Evolutionary conservation across 2,329 filamentous ascomycete species (phyloP).

Genomic region (Epichloe gansuensis): DNA sequence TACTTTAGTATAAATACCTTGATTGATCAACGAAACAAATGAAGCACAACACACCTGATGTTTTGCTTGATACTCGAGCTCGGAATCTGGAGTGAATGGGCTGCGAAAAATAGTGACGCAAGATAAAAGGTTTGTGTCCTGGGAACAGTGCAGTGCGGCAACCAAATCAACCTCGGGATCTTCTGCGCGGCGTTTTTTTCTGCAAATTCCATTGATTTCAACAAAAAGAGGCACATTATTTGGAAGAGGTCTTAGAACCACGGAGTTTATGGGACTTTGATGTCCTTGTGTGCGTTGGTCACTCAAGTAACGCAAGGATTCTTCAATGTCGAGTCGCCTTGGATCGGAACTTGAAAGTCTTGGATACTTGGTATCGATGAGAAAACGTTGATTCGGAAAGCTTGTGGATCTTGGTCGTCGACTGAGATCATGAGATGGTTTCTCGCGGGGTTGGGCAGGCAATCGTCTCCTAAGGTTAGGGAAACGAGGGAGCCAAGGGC

Average conservation of each 20-base stretch:
- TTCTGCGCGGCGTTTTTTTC: slow-evolving; percentile 18
- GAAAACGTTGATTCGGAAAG: slow-evolving; percentile 1
- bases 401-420: neutral
- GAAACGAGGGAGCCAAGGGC: slow-evolving; percentile 5
- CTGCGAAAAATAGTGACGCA: slow-evolving; percentile 5
- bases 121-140: neutral
- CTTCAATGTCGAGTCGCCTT: neutral
- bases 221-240: slow-evolving; percentile 4
- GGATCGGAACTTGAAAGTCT: neutral
- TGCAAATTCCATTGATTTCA: slow-evolving; percentile 16
- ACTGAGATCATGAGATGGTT: neutral
- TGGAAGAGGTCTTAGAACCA: neutral
- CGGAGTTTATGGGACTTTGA: neutral
- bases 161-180: slow-evolving; percentile 19
- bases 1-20: neutral
- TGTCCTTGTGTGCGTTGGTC: neutral
- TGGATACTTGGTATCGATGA: slow-evolving; percentile 4
- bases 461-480: neutral
- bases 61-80: slow-evolving; percentile 1
- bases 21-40: too few relatives aligned
- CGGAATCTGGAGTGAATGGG: neutral
- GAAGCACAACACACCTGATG: neutral
- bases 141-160: slow-evolving; percentile 10
- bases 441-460: neutral
- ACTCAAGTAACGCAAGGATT: neutral